These are phyloP conservation scores for Neurospora sp. DNA, from an alignment of 495 filamentous ascomycete genomes.

Conservation along the genomic window DNA sequence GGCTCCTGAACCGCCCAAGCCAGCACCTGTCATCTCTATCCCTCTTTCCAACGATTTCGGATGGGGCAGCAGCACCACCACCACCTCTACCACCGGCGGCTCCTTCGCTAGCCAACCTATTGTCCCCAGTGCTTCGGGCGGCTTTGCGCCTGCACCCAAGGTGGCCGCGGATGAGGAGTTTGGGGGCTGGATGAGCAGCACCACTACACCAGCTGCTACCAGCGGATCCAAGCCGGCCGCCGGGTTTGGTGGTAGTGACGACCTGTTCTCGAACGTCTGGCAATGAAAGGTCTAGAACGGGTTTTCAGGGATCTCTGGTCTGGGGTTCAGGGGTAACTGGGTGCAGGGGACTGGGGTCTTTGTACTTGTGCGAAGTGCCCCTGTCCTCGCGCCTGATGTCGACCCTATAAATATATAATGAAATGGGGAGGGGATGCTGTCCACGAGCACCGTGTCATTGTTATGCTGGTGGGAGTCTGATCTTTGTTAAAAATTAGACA, in stretches of 20 bases:
- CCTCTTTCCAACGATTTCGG: constrained; percentile 39
- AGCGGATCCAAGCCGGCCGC: constrained; percentile 25
- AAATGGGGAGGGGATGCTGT: neutral
- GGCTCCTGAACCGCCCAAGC: constrained; percentile 21
- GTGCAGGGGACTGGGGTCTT: neutral
- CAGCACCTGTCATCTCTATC: constrained; percentile 22
- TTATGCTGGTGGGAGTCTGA: neutral
- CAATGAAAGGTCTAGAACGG: constrained; percentile 34
- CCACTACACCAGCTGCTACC: constrained; percentile 28
- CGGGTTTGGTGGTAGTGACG: constrained; percentile 63
- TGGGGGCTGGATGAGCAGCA: constrained; percentile 76
- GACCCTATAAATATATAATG: neutral
- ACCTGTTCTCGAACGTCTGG: constrained; percentile 94
- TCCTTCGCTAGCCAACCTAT: constrained; percentile 44
- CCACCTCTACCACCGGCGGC: neutral
- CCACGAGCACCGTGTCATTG: neutral
- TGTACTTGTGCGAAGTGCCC: neutral
- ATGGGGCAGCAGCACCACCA: constrained; percentile 37
- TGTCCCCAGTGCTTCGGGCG: constrained; percentile 40
- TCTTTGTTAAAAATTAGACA: neutral
- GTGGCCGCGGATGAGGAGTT: constrained; percentile 84
- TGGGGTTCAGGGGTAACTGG: neutral
- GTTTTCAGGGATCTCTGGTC: neutral
- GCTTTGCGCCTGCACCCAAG: constrained; percentile 46
- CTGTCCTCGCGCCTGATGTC: neutral